Evolutionary conservation across 768 basidiomycete genomes (phyloP), one percentile per base, ranked within the genome.

Genomic region (Glaciozyma antarctica): DNA sequence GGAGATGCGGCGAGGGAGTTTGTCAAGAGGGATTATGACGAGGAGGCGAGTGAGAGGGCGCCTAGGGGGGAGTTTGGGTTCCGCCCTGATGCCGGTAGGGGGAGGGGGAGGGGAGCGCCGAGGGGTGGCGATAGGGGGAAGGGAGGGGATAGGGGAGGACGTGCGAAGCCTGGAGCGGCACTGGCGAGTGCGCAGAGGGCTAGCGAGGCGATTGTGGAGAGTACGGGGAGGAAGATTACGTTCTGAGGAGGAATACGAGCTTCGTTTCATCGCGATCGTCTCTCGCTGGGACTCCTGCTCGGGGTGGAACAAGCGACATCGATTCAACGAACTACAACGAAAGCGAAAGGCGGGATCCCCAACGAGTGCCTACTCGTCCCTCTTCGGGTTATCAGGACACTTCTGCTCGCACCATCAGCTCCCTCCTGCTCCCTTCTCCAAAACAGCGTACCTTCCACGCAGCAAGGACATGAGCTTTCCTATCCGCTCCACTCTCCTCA

Each of bases 161-260:
- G 69, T 77, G 61, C 63, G 19, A 73, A 75, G 69, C 78, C 79
- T 7, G 79, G 79, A 57, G 78, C 79, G 26, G 79, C 79, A 17
- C 68, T 80, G 22, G 79, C 78, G 13, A 76, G 74, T 72, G 79
- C 79, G 26, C 78, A 79, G 72, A 62, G 79, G 38, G 78, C 77
- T 66, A 77, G 76, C 49, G 75, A 77, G 38, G 78, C 74, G 13
- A 80, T 80, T 56, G 78, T 79, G 0, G 72, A 75, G 56, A 73
- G 74, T 26, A 54, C 61, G 52, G 79, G 79, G 24, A 69, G 73
- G 66, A 80, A 79, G 77, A 77, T 77, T 47, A 74, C 72, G 12
- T 80, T 80, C 70, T 41, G 38, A 41, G 7, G 38, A 41, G 38
- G 8, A 41, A 41, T 41, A 41, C 38, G 38, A 41, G 38, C 38